Base-by-base conservation (phyloP, 768 basidiomycete genomes). In the Boletus sensibilis region DNA sequence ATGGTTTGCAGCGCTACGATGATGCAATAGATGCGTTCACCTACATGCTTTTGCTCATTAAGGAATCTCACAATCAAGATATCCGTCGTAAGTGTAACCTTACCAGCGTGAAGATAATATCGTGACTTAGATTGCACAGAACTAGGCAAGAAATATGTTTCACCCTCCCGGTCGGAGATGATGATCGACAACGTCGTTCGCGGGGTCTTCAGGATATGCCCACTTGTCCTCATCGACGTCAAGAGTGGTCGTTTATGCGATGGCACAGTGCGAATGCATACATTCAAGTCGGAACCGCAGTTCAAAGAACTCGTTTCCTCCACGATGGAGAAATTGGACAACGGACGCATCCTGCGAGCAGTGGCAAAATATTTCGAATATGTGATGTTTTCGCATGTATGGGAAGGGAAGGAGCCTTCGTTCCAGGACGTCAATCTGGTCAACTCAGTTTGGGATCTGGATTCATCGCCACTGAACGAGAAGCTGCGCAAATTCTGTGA, bases 361-460 rank as follows among this genome's bases (percentile, higher is more conserved):
- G 27, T 29, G 5, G 27, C 27, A 8, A 29, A 7, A 8, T 29
- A 29, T 29, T 29, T 29, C 7, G 27, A 29, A 29, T 29, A 29
- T 7, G 27, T 29, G 27, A 7, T 29, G 27, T 29, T 29, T 29
- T 29, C 27, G 1, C 27, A 29, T 29, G 27, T 29, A 8, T 29
- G 27, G 27, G 27, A 51, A 5, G 57, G 57, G 13, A 16, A 45
- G 1, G 62, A 63, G 18, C 57, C 57, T 1, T 23, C 27, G 27
- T 29, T 29, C 27, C 27, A 29, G 27, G 27, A 29, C 6, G 27
- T 29, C 27, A 29, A 29, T 8, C 8, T 29, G 27, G 27, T 29
- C 27, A 9, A 29, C 5, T 29, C 27, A 8, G 27, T 29, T 7
- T 29, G 27, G 27, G 27, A 29, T 29, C 27, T 29, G 27, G 27